phyloP scores from a whole-genome alignment of 768 basidiomycete genomes.

The Serendipita sp. region DNA sequence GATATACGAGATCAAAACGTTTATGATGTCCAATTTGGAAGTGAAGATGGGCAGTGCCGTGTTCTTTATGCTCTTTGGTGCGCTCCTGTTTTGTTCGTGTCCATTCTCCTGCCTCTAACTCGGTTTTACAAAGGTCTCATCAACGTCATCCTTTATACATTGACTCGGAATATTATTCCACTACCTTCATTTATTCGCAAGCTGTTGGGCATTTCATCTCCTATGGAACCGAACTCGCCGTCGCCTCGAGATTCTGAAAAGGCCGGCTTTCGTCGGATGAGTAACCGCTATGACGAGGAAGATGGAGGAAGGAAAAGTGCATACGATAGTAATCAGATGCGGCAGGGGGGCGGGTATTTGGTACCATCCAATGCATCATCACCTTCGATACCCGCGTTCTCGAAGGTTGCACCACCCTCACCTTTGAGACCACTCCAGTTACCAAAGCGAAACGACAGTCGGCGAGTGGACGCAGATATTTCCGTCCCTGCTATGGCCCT shows the following conservation, averaged over 20 bases:
- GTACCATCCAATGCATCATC: not conserved
- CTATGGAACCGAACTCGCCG: not conserved
- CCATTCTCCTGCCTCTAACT: not conserved
- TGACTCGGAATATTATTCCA: not conserved
- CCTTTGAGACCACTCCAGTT: no score
- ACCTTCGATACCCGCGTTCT: not conserved
- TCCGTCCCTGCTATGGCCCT: no score
- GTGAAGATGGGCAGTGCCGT: not conserved
- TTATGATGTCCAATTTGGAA: not conserved
- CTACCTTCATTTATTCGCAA: not conserved
- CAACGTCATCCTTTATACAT: not conserved
- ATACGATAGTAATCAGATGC: no score
- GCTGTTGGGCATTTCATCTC: no score
- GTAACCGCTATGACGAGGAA: not conserved
- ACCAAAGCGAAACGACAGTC: no score
- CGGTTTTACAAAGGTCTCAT: not conserved
- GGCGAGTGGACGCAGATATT: no score
- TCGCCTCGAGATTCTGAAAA: not conserved
- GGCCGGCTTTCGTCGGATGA: not conserved
- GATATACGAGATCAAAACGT: not conserved
- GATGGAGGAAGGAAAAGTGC: not conserved
- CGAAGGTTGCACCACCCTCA: not conserved
- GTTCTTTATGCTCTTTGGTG: slow-evolving; percentile 1
- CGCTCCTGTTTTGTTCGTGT: not conserved
- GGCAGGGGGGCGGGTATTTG: no score